Percentiles rank a stretch among this genome's conserved stretches.
Evolutionary conservation across 2,329 filamentous ascomycete genomes (phyloP).

Genomic region (Cladobotryum mycophilum): DNA sequence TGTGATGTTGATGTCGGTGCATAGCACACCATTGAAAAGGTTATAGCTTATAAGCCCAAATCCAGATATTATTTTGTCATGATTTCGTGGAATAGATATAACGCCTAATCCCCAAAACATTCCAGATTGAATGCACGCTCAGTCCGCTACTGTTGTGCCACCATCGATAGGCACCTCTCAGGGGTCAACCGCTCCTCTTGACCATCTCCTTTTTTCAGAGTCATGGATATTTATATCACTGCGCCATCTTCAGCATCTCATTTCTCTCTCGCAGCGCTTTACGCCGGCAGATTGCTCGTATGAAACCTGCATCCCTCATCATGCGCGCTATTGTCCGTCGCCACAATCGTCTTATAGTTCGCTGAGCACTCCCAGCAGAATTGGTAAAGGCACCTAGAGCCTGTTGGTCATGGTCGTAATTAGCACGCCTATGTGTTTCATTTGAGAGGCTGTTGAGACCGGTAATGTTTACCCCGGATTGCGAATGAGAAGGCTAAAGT

Average conservation of each 20-base stretch:
- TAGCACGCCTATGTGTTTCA: neutral
- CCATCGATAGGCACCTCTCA: neutral
- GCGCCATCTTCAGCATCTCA: too few species aligned
- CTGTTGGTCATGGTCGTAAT: neutral
- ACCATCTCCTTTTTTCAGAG: too few species aligned
- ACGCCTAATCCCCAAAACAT: neutral
- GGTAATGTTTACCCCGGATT: too few species aligned
- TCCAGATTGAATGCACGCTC: neutral
- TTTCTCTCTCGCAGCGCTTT: neutral
- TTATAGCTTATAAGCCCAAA: too few species aligned
- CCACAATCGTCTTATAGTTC: conserved; percentile 1
- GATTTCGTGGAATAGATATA: neutral
- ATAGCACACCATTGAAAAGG: too few species aligned
- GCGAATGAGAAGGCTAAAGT: too few species aligned
- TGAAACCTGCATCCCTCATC: neutral
- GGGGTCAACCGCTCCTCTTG: too few species aligned
- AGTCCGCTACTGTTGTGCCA: neutral
- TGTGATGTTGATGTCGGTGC: too few species aligned
- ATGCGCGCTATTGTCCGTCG: neutral
- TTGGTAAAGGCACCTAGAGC: neutral
- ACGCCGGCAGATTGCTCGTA: neutral
- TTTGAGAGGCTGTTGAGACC: neutral
- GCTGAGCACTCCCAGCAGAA: conserved; percentile 2
- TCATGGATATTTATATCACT: too few species aligned
- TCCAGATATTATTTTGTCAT: too few species aligned